These are phyloP conservation scores for Juncus inflexus DNA, from an alignment of 176 grass and related monocot species.

Conservation along the genomic window DNA sequence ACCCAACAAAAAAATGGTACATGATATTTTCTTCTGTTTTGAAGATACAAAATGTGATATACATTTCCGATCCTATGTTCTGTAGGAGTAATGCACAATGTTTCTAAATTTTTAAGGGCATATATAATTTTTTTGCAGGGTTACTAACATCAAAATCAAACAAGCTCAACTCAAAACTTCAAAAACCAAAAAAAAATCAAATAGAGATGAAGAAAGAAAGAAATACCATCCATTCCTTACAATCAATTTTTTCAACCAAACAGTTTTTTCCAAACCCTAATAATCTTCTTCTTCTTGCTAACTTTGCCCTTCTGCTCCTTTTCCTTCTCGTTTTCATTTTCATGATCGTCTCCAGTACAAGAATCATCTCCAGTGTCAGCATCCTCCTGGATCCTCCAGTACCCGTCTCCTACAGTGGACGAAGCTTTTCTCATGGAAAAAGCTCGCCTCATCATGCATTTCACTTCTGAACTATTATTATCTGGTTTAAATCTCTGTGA, in stretches of 20 bases:
- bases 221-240: not conserved
- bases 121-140: too few relatives aligned
- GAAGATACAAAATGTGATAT: too few relatives aligned
- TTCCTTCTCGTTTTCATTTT: conserved; percentile 5
- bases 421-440: conserved; percentile 19
- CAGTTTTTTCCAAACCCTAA: conserved; percentile 21
- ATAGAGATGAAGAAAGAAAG: not conserved
- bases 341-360: not conserved
- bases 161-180: too few relatives aligned
- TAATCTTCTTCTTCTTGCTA: conserved; percentile 25
- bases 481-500: not conserved
- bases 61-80: too few relatives aligned
- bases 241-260: conserved; percentile 13
- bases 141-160: too few relatives aligned
- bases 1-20: too few relatives aligned
- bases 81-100: too few relatives aligned
- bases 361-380: not conserved
- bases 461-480: conserved; percentile 16
- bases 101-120: too few relatives aligned
- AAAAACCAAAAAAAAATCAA: conserved; percentile 13
- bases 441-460: conserved; percentile 21
- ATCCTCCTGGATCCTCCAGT: conserved; percentile 17
- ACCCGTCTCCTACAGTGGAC: not conserved
- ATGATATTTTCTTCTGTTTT: too few relatives aligned
- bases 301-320: not conserved